phyloP scores from a whole-genome alignment of 2,329 filamentous ascomycete species.

The Rhynchosporium graminicola region DNA sequence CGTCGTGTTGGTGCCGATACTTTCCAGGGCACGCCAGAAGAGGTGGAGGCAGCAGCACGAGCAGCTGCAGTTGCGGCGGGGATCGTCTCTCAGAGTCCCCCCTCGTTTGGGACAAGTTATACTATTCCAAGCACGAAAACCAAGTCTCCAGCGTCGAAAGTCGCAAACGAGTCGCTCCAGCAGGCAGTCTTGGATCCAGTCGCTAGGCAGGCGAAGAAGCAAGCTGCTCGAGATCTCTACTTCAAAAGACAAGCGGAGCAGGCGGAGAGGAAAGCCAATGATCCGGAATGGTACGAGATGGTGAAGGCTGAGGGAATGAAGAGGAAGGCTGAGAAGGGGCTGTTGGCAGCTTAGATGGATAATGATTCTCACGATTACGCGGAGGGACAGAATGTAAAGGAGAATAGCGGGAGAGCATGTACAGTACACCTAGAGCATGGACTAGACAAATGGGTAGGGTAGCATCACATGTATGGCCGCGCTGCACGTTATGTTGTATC shows the following conservation, averaged over 20 bases:
- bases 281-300: slow-evolving; percentile 7
- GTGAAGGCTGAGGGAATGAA: background rate
- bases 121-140: too few species aligned
- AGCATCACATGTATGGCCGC: background rate
- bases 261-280: background rate
- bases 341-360: background rate
- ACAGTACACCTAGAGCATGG: background rate
- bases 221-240: background rate
- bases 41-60: too few species aligned
- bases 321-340: slow-evolving; percentile 2
- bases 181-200: background rate
- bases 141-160: too few species aligned
- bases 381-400: background rate
- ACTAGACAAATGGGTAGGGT: too few species aligned
- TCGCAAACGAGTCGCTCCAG: too few species aligned
- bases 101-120: too few species aligned
- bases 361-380: background rate
- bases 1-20: too few species aligned
- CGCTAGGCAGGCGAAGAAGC: background rate
- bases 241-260: background rate
- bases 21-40: too few species aligned
- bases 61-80: too few species aligned
- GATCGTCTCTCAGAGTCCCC: too few species aligned
- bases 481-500: background rate
- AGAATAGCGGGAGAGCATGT: background rate